Percentiles rank a stretch among this genome's conserved stretches.
These are phyloP conservation scores for Blakeslea trispora DNA, from an alignment of 371 early-diverging fungal species.

Conservation along the genomic window DNA sequence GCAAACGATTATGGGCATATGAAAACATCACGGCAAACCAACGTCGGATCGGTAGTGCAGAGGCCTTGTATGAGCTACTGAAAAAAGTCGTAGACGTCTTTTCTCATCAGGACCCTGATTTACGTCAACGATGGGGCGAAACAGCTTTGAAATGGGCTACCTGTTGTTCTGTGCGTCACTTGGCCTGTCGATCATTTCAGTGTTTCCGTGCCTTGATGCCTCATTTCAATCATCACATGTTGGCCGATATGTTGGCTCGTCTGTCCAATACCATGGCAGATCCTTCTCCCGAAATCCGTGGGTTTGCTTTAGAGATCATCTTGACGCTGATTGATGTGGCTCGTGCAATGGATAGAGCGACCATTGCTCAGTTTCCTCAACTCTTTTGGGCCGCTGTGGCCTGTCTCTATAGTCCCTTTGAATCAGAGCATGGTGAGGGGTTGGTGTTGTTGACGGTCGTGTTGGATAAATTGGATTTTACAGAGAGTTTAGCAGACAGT, in stretches of 20 bases:
- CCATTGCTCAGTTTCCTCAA: slow-evolving; percentile 73
- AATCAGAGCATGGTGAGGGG: slow-evolving; percentile 76
- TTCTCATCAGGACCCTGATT: slow-evolving; percentile 61
- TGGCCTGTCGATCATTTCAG: slow-evolving; percentile 89
- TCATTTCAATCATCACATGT: slow-evolving; percentile 74
- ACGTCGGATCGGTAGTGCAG: slow-evolving; percentile 44
- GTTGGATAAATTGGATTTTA: slow-evolving; percentile 46
- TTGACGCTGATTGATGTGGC: slow-evolving; percentile 72
- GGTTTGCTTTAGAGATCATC: slow-evolving; percentile 86
- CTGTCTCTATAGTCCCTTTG: slow-evolving; percentile 74
- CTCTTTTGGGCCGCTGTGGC: slow-evolving; percentile 84
- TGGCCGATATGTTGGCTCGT: slow-evolving; percentile 82
- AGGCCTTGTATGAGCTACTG: slow-evolving; percentile 49
- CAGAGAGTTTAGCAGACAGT: slow-evolving; percentile 37
- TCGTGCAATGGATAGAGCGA: slow-evolving; percentile 54
- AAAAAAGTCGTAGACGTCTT: slow-evolving; percentile 56
- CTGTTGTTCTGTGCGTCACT: slow-evolving; percentile 85
- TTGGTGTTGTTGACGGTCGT: slow-evolving; percentile 66
- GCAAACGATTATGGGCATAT: slow-evolving; percentile 79
- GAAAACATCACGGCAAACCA: slow-evolving; percentile 75
- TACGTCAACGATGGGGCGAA: slow-evolving; percentile 86
- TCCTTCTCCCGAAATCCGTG: slow-evolving; percentile 78
- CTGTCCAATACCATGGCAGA: slow-evolving; percentile 87
- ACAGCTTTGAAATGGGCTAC: slow-evolving; percentile 91
- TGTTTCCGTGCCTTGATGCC: slow-evolving; percentile 83